Percentiles rank a stretch among this genome's conserved stretches.
These are phyloP conservation scores for Cyclostephanos tholiformis DNA, from an alignment of 108 stramenopile genomes.

Conservation along the genomic window DNA sequence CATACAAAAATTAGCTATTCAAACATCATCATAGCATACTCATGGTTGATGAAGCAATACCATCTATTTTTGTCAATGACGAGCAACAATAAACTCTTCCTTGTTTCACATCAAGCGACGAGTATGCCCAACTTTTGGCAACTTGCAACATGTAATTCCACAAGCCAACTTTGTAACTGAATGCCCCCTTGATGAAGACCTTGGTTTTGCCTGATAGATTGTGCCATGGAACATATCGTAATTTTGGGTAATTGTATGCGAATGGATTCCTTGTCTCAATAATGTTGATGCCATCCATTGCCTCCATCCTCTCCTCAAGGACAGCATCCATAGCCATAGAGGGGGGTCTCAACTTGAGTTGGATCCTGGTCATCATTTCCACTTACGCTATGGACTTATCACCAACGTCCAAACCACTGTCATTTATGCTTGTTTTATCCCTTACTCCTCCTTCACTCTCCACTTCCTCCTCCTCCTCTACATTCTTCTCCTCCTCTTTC, in stretches of 20 bases:
- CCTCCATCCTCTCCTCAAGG: background rate
- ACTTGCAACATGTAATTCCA: background rate
- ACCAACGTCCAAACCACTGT: background rate
- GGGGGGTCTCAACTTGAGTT: slow-evolving; percentile 6
- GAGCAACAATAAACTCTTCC: background rate
- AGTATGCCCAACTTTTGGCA: background rate
- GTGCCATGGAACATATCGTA: slow-evolving; percentile 5
- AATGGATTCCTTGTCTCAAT: background rate
- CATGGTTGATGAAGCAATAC: slow-evolving; percentile 7
- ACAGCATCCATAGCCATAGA: too few relatives aligned
- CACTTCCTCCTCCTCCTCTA: background rate
- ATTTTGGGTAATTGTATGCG: background rate
- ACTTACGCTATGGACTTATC: background rate
- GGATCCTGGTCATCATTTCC: background rate
- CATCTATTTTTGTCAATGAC: slow-evolving; percentile 1
- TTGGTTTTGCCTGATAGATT: background rate
- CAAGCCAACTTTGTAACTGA: background rate
- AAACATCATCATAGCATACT: background rate
- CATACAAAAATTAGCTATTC: background rate
- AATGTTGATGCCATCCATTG: background rate
- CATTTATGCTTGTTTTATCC: background rate
- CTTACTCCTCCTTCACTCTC: too few relatives aligned
- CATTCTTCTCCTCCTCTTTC: background rate
- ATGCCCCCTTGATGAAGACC: background rate
- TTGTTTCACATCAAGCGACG: background rate